A percentile compares a stretch with the other conserved stretches of the same genome.
Evolutionary conservation across 2,329 filamentous ascomycete genomes (phyloP).

Genomic region (Metarhizium sp.): DNA sequence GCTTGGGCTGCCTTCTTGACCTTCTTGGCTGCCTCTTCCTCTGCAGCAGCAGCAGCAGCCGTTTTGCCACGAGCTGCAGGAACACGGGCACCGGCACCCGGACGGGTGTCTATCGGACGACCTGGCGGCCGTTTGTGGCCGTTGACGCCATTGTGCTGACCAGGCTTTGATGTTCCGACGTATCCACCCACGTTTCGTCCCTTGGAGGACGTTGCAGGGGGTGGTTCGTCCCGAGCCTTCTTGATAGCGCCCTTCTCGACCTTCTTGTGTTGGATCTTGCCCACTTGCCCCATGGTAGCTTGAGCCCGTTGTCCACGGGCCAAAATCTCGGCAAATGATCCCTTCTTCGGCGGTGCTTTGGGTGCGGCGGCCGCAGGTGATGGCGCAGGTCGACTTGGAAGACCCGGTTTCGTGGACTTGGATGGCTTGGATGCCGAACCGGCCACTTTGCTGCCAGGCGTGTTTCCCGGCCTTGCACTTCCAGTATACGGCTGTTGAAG

Average conservation of each 20-base stretch:
- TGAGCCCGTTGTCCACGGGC: conserved; percentile 61
- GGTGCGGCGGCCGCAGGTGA: conserved; percentile 27
- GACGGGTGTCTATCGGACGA: conserved; percentile 2
- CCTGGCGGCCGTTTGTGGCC: conserved; percentile 6
- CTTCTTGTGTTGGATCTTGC: conserved; percentile 67
- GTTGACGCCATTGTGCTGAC: conserved; percentile 14
- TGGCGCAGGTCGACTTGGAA: conserved; percentile 14
- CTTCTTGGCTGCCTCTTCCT: conserved; percentile 41
- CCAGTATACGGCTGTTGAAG: conserved; percentile 2
- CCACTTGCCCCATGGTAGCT: conserved; percentile 49
- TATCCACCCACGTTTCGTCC: conserved; percentile 17
- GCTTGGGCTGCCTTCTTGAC: conserved; percentile 50
- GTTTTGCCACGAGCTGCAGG: conserved; percentile 9
- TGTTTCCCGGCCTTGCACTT: conserved; percentile 9
- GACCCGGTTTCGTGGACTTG: conserved; percentile 11
- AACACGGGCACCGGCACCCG: conserved; percentile 2
- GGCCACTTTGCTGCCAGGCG: conserved; percentile 14
- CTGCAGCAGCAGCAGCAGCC: conserved; percentile 3
- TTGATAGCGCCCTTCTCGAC: conserved; percentile 53
- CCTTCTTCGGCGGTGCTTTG: conserved; percentile 53
- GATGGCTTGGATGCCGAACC: conserved; percentile 15
- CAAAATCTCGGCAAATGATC: conserved; percentile 66
- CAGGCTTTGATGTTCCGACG: conserved; percentile 21
- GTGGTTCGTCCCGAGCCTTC: conserved; percentile 36
- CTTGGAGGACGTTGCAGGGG: conserved; percentile 15